These are phyloP conservation scores for Arthrobotrys conoides DNA, from an alignment of 2,329 filamentous ascomycete species.

Conservation along the genomic window DNA sequence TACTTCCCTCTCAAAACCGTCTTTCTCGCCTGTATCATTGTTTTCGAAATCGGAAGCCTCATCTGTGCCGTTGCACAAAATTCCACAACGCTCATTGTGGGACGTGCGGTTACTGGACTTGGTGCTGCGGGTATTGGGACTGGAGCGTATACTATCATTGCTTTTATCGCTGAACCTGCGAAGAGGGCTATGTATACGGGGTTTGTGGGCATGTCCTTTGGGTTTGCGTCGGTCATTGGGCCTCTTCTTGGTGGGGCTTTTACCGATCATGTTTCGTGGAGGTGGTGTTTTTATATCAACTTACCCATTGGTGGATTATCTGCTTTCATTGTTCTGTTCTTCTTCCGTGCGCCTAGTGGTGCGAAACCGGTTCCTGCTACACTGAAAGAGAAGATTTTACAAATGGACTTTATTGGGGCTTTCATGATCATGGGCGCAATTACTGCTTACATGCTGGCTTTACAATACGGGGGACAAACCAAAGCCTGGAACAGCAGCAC, in stretches of 20 bases:
- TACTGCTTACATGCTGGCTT: constrained; percentile 73
- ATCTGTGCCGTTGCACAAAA: constrained; percentile 71
- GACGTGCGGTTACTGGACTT: constrained; percentile 71
- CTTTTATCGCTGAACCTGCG: constrained; percentile 66
- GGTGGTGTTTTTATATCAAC: constrained; percentile 75
- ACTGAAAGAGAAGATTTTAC: constrained; percentile 69
- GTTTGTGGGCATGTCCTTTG: constrained; percentile 68
- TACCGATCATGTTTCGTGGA: constrained; percentile 69
- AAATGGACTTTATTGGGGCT: constrained; percentile 71
- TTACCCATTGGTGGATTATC: constrained; percentile 72
- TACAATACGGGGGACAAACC: constrained; percentile 75
- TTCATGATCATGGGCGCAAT: constrained; percentile 75
- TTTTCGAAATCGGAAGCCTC: constrained; percentile 68
- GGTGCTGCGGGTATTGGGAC: constrained; percentile 72
- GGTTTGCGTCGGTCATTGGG: constrained; percentile 69
- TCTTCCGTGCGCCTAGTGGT: constrained; percentile 67
- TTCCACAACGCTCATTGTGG: constrained; percentile 71
- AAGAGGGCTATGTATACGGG: constrained; percentile 66
- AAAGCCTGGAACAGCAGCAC: constrained; percentile 68
- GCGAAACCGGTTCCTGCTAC: constrained; percentile 64
- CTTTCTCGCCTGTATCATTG: constrained; percentile 31
- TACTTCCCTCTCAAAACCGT: constrained; percentile 66
- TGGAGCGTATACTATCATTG: constrained; percentile 71
- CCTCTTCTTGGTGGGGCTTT: constrained; percentile 71
- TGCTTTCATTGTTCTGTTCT: constrained; percentile 70